A percentile compares a stretch with the other conserved stretches of the same genome.
Conservation (phyloP, 106 monocot genomes). For the Dioscorea dumetorum region DNA sequence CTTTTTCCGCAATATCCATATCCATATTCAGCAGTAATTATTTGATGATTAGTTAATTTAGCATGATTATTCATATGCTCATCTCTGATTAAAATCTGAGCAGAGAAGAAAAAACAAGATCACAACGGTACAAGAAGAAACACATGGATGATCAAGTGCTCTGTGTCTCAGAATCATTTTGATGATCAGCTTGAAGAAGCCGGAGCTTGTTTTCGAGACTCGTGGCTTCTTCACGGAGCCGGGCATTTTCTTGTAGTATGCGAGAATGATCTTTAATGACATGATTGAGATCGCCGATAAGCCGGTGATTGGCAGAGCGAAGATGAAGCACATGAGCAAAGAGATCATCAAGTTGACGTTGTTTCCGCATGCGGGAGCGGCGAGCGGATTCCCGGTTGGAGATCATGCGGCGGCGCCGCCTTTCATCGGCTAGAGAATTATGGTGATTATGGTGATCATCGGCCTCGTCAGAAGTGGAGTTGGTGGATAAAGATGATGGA, state of each 20-base stretch:
- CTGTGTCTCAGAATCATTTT: too few species aligned
- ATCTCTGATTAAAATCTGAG: too few species aligned
- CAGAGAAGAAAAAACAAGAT: too few species aligned
- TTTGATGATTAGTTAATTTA: too few species aligned
- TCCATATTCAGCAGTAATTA: too few species aligned
- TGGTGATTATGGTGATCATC: conserved; percentile 35
- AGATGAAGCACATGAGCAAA: conserved; percentile 49
- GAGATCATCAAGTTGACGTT: conserved; percentile 79
- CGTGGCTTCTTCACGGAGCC: conserved; percentile 34
- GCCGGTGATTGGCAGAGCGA: conserved; percentile 42
- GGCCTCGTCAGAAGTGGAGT: conserved; percentile 38
- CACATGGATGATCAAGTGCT: too few species aligned
- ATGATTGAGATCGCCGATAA: conserved; percentile 70
- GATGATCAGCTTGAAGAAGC: conserved; percentile 1
- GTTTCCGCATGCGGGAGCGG: conserved; percentile 85
- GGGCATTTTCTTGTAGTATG: conserved; percentile 39
- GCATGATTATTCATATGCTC: too few species aligned
- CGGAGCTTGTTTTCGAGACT: conserved; percentile 37
- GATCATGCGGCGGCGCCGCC: conserved; percentile 68
- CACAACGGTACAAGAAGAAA: too few species aligned
- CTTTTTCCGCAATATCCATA: too few species aligned
- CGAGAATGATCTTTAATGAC: conserved; percentile 24
- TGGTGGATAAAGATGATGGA: conserved; percentile 4
- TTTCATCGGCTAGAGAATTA: conserved; percentile 34
- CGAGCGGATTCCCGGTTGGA: conserved; percentile 90